These are phyloP conservation scores for Tetradesmus obliquus DNA, from an alignment of 139 green algal genomes.

Conservation along the genomic window DNA sequence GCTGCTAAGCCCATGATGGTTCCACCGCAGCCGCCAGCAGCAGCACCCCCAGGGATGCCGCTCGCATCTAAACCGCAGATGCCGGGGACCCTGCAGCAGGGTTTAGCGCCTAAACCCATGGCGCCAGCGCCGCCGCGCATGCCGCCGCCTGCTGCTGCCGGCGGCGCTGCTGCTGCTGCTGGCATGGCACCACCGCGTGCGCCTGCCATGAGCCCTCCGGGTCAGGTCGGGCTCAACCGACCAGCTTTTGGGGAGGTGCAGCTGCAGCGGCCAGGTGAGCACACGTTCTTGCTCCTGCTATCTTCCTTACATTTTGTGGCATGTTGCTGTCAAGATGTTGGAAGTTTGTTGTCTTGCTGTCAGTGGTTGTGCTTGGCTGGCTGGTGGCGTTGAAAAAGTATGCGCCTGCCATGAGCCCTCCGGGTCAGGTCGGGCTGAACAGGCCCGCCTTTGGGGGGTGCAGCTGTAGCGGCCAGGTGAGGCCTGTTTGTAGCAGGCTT, in stretches of 20 bases:
- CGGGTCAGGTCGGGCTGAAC: neutral
- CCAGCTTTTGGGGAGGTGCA: neutral
- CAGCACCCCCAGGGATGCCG: neutral
- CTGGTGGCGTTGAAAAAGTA: too few species aligned
- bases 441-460: neutral
- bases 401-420: neutral
- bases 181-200: neutral
- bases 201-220: neutral
- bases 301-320: neutral
- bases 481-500: too few species aligned
- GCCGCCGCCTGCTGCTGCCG: neutral
- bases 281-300: neutral
- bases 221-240: constrained; percentile 20
- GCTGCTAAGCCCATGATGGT: neutral
- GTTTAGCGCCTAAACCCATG: neutral
- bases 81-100: neutral
- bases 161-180: neutral
- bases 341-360: too few species aligned
- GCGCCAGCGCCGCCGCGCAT: neutral
- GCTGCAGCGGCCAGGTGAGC: constrained; percentile 22
- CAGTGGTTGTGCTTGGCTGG: too few species aligned
- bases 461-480: too few species aligned
- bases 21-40: neutral
- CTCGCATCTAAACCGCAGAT: neutral
- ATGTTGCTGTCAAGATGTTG: neutral